Evolutionary conservation across 768 basidiomycete genomes (phyloP).

Genomic region (Boletus insuetus): DNA sequence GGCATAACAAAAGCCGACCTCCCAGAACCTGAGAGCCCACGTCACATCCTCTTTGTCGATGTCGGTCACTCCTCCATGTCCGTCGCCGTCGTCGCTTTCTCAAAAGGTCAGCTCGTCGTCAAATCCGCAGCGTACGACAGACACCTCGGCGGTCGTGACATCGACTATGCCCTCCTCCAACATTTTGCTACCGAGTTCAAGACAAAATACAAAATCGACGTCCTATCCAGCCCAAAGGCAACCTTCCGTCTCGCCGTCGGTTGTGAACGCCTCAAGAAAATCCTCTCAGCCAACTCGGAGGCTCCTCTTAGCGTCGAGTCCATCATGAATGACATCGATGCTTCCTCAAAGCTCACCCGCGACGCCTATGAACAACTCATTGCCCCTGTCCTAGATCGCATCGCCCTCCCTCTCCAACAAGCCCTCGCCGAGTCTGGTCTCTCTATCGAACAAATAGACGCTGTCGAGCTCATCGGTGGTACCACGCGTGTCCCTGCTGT

Average conservation of each 20-base stretch:
- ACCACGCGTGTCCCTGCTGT: slow-evolving; percentile 91
- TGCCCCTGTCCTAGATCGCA: slow-evolving; percentile 69
- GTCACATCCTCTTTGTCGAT: slow-evolving; percentile 92
- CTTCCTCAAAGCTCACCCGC: slow-evolving; percentile 77
- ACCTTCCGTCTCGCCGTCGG: slow-evolving; percentile 84
- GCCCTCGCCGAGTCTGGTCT: slow-evolving; percentile 82
- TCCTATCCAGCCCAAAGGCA: slow-evolving; percentile 87
- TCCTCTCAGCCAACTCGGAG: slow-evolving; percentile 90
- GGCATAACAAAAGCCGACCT: slow-evolving; percentile 99
- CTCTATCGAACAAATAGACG: slow-evolving; percentile 79
- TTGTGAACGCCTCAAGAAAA: slow-evolving; percentile 95
- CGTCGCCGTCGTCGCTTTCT: slow-evolving; percentile 85
- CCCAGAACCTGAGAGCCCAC: slow-evolving; percentile 76
- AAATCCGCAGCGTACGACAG: slow-evolving; percentile 89
- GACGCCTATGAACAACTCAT: slow-evolving; percentile 84
- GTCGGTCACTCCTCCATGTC: slow-evolving; percentile 92
- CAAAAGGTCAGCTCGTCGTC: slow-evolving; percentile 88
- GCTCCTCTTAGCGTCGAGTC: slow-evolving; percentile 91
- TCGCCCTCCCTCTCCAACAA: slow-evolving; percentile 69
- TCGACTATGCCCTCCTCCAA: slow-evolving; percentile 86
- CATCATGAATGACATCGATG: slow-evolving; percentile 95
- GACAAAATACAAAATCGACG: slow-evolving; percentile 97
- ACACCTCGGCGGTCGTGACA: slow-evolving; percentile 93
- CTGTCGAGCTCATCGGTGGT: slow-evolving; percentile 92
- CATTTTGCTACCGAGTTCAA: slow-evolving; percentile 94